phyloP scores from a whole-genome alignment of 306 rosid species.

The Vigna reflexopilosa region DNA sequence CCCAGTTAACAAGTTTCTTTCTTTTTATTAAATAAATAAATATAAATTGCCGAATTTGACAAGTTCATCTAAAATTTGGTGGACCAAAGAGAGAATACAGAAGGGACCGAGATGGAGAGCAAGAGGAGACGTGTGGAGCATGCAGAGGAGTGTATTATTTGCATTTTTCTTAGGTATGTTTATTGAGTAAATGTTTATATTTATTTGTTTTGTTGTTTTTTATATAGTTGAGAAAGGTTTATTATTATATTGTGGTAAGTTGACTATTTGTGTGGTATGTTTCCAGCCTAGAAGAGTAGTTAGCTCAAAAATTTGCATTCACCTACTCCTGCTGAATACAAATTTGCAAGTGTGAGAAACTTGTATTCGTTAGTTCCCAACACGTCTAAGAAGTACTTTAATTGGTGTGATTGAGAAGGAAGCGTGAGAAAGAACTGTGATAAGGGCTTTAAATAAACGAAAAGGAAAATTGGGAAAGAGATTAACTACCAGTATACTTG shows the following conservation, averaged over 20 bases:
- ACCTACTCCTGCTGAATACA: no score
- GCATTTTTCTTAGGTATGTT: not conserved
- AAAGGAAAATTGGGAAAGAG: not conserved
- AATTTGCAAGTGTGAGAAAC: not conserved
- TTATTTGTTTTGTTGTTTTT: no score
- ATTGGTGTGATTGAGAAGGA: not conserved
- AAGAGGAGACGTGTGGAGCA: conserved; percentile 31
- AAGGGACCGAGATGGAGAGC: not conserved
- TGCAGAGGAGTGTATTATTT: not conserved
- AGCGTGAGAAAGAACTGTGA: not conserved
- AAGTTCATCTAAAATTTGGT: not conserved
- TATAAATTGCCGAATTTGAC: not conserved
- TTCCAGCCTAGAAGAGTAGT: not conserved
- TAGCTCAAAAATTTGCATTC: not conserved
- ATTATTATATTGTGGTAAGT: not conserved
- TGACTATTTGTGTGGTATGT: not conserved
- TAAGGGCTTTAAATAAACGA: not conserved
- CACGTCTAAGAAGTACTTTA: conserved; percentile 11
- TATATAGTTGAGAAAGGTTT: no score
- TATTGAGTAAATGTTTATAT: no score
- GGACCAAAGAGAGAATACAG: not conserved
- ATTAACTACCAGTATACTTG: not conserved
- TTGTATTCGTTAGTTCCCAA: not conserved
- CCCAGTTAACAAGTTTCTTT: not conserved
- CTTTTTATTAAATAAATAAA: not conserved